Base-by-base conservation (phyloP, 148 eudicot species). In the Cornus suecica region DNA sequence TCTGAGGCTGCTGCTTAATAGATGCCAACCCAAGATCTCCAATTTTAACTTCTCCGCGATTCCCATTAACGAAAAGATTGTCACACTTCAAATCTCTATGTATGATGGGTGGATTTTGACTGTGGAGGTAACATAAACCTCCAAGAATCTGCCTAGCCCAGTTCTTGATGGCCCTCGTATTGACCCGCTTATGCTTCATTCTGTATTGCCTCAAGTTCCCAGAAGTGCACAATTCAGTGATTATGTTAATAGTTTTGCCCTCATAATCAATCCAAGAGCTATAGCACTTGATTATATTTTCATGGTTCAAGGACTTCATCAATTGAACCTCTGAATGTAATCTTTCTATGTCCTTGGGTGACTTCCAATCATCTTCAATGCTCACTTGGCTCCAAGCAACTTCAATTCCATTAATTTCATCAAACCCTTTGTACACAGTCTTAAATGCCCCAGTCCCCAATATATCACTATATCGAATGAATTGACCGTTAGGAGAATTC, bases 381-480 rank as follows among this genome's bases (percentile, higher is more conserved):
- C 71, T 70, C 28, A 81, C 82, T 79, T 80, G 82, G 76, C 78
- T 86, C 86, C 86, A 85, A 10, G 88, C 86, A 75, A 85, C 86
- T 78, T 85, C 88, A 45, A 80, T 85, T 32, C 86, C 88, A 63
- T 82, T 69, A 26, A 77, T 80, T 78, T 80, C 86, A 72, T 85
- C 86, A 66, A 85, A 85, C 75, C 82, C 88, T 77, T 75, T 85
- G 72, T 85, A 85, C 85, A 82, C 86, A 71, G 82, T 85, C 84
- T 85, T 85, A 80, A 73, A 82, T 71, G 86, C 88, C 80, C 88
- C 88, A 70, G 65, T 83, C 82, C 86, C 86, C 86, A 85, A 80
- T 76, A 80, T 75, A 77, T 85, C 86, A 83, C 73, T 77, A 78
- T 65, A 82, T 81, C 81, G 70, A 66, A 79, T 62, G 61, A 79